Evolutionary conservation across 768 basidiomycete species (phyloP).

Genomic region (Saitozyma sp.): DNA sequence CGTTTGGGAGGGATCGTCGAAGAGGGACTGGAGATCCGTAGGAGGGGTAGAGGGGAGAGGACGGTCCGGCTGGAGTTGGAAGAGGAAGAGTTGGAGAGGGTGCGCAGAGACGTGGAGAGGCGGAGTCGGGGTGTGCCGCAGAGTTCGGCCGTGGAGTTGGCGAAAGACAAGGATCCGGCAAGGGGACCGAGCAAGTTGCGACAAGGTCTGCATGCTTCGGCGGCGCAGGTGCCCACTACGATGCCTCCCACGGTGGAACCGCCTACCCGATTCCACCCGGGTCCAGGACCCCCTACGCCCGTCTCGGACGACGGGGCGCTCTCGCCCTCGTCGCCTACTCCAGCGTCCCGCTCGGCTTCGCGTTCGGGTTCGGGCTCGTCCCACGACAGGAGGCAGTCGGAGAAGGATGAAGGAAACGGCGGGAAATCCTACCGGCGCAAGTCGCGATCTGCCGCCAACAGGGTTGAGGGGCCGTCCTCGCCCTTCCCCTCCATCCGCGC

Average conservation of each 20-base stretch:
- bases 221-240: constrained; percentile 15
- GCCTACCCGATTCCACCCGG: constrained; percentile 19
- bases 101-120: too few relatives aligned
- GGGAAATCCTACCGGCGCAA: background rate
- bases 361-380: background rate
- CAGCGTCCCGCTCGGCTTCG: constrained; percentile 3
- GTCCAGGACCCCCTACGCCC: constrained; percentile 17
- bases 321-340: constrained; percentile 11
- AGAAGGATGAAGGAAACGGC: background rate
- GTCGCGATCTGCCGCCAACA: constrained; percentile 70
- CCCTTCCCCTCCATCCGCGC: constrained; percentile 80
- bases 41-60: constrained; percentile 59
- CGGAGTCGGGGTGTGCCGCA: too few relatives aligned
- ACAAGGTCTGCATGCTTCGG: constrained; percentile 38
- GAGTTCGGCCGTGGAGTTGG: constrained; percentile 30
- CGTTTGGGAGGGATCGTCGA: constrained; percentile 83
- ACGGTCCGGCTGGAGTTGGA: constrained; percentile 32
- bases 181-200: constrained; percentile 57
- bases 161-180: constrained; percentile 68
- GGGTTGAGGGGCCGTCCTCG: constrained; percentile 59
- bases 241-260: constrained; percentile 30
- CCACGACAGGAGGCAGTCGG: background rate
- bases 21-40: constrained; percentile 75
- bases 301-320: constrained; percentile 10
- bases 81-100: too few relatives aligned